Percentiles rank a stretch among this genome's conserved stretches.
These are phyloP conservation scores for Lecanicillium sp. DNA, from an alignment of 2,329 filamentous ascomycete species.

Conservation along the genomic window DNA sequence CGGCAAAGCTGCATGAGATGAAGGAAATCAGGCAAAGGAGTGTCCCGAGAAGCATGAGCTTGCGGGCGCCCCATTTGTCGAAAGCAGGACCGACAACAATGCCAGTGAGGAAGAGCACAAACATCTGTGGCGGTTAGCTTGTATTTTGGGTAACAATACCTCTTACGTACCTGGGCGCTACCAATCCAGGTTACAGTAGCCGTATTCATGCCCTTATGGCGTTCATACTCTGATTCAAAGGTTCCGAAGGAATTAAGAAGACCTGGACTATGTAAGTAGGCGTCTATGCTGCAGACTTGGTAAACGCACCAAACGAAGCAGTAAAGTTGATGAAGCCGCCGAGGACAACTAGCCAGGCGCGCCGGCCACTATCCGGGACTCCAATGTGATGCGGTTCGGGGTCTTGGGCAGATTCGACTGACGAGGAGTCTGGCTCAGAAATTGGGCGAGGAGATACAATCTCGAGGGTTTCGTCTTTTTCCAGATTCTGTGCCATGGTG, in stretches of 20 bases:
- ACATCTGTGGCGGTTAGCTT: slow-evolving; percentile 23
- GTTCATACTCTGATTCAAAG: slow-evolving; percentile 47
- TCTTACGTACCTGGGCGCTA: slow-evolving; percentile 22
- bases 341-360: slow-evolving; percentile 28
- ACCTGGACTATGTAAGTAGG: slow-evolving; percentile 15
- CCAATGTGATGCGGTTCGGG: slow-evolving; percentile 4
- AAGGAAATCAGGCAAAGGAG: slow-evolving; percentile 32
- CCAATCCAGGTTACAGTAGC: slow-evolving; percentile 38
- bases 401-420: background rate
- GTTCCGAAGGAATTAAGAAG: slow-evolving; percentile 44
- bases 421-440: background rate
- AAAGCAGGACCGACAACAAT: slow-evolving; percentile 33
- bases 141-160: too few relatives aligned
- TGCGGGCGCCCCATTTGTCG: slow-evolving; percentile 33
- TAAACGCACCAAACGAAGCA: slow-evolving; percentile 23
- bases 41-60: slow-evolving; percentile 30
- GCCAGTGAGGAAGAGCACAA: slow-evolving; percentile 34
- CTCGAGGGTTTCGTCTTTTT: background rate
- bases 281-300: background rate
- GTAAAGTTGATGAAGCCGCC: slow-evolving; percentile 26
- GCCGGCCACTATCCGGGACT: slow-evolving; percentile 22
- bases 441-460: slow-evolving; percentile 11
- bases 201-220: slow-evolving; percentile 27
- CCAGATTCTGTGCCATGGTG: background rate
- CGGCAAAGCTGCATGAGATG: slow-evolving; percentile 27